Base-by-base conservation (phyloP, 2,329 filamentous ascomycete species). In the Arthrobotrys conoides region DNA sequence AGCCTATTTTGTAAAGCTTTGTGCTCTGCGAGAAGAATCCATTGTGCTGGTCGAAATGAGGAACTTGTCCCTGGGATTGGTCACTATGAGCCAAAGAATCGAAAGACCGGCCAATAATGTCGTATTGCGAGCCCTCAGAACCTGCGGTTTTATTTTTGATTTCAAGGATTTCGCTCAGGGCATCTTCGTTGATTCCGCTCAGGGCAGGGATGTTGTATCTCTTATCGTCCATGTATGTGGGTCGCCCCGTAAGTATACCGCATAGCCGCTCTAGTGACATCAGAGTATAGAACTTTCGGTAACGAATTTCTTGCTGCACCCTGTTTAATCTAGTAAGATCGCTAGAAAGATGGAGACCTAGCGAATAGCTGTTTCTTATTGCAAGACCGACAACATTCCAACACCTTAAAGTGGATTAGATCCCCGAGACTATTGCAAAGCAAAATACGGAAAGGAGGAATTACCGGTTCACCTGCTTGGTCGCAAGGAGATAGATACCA, bases 321-420 rank as follows among this genome's bases (percentile, higher is more conserved):
- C 81, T 69, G 53, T 46, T 71, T 18, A 61, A 57, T 49, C 18
- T 59, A 51, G 61, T 80, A 72, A 80, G 79, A n/a, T 82, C 81
- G 53, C 76, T 81, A 33, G 73, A 79, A 10, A 82, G 69, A 38
- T 82, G 81, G 8, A 82, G 75, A 8, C 81, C 80, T 51, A 81
- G 69, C 20, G 80, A 81, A 53, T 82, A 67, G 8, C 76, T 73
- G 24, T 80, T 72, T 18, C 81, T 73, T 16, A 81, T 80, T 8
- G 81, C 81, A 44, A 82, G 73, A 12, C 81, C 81, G 22, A 79
- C 68, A 49, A 81, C 81, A 61, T 82, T 82, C 81, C 81, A 82
- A n/a, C 80, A 80, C 8, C 81, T 82, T 68, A 27, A 24, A 27
- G 46, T 14, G 53, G 10, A 68, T 68, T 69, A 78, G 68, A 18